phyloP scores from a whole-genome alignment of 768 basidiomycete species.

The Trametes maxima region DNA sequence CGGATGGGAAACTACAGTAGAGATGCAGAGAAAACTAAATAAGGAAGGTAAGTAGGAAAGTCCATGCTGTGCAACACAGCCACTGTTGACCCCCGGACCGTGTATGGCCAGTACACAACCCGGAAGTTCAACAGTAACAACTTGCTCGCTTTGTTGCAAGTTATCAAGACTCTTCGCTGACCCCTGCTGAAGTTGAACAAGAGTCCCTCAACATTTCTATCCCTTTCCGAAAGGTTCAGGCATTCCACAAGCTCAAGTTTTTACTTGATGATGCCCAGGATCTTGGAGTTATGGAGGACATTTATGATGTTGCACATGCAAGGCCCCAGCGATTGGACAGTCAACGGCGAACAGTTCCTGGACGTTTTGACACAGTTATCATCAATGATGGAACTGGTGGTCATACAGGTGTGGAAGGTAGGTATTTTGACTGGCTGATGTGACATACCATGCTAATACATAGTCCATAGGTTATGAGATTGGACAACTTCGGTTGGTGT shows the following conservation, averaged over 20 bases:
- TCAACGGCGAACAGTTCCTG: neutral
- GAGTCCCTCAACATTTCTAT: neutral
- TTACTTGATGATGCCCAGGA: neutral
- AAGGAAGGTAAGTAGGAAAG: no score
- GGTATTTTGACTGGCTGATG: no score
- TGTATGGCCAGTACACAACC: no score
- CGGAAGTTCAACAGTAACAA: no score
- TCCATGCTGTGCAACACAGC: no score
- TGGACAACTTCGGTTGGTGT: slow-evolving; percentile 32
- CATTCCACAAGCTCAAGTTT: slow-evolving; percentile 12
- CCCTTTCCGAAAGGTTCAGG: slow-evolving; percentile 1
- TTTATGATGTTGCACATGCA: slow-evolving; percentile 2
- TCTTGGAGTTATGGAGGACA: neutral
- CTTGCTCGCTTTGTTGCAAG: slow-evolving; percentile 9
- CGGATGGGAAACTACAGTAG: no score
- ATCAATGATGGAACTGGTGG: slow-evolving; percentile 4
- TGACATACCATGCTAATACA: no score
- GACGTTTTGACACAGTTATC: neutral
- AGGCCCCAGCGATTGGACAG: neutral
- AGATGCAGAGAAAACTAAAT: no score
- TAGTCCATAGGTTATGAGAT: slow-evolving; percentile 23
- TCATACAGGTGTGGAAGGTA: neutral
- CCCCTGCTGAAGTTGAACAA: neutral
- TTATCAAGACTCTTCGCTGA: neutral
- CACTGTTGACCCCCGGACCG: no score